Base-by-base conservation (phyloP, 441 rosid genomes). In the Erysimum cheiri region DNA sequence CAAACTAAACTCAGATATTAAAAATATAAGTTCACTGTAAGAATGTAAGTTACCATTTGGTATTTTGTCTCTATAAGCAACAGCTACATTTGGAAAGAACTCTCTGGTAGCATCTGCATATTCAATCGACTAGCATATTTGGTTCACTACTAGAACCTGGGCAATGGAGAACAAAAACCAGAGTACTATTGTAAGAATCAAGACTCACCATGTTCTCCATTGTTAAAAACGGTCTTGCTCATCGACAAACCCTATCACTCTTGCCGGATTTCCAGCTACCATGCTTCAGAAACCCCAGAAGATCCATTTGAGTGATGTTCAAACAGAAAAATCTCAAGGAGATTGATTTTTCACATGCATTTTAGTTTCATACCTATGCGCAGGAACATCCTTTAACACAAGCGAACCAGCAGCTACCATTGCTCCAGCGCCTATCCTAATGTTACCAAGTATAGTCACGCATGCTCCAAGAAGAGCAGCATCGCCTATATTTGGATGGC, bases 361-460 rank as follows among this genome's bases (percentile, higher is more conserved):
- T 58, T 14, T 55, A 14, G 15, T 41, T 28, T 50, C n/a, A 64
- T 70, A 93, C 97, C 97, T 85, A 64, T 85, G 94, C 1, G 89
- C 72, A 76, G 92, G 89, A 69, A 88, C 85, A 64, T 89, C 85
- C 56, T 88, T 84, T 58, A 88, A 57, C 46, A 91, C 87, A 57
- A 91, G 88, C 54, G 98, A 91, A 69, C 93, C 86, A 26, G 95
- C 87, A 76, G 94, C 97, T 28, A 93, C 72, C 97, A 93, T 91
- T 57, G 97, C 92, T 24, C 97, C 88, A 69, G 85, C 77, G 75
- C 96, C 96, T 24, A 93, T 79, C 68, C 65, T 81, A 77, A 91
- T 88, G 64, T 93, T 88, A 52, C 97, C 97, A 22, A 93, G 94
- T 67, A 93, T 72, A 12, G 83, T 85, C 63, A 79, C 96, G 71